Conservation (phyloP, 208 protist species). For the Zelonia costaricensis region DNA sequence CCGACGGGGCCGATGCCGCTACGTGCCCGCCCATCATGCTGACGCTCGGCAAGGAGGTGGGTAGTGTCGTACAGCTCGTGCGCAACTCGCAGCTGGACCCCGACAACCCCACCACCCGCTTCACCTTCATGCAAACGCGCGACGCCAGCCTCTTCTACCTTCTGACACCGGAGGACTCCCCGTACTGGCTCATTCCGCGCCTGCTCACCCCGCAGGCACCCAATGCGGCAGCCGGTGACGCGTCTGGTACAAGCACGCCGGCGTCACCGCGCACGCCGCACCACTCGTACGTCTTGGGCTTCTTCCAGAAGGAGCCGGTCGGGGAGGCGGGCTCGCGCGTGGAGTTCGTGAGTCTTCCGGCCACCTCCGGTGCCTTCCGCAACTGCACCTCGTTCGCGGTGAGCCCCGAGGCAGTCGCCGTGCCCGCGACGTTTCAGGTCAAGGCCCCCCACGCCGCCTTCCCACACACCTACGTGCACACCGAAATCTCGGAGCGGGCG, state of each 20-base stretch:
- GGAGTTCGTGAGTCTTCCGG: constrained; percentile 16
- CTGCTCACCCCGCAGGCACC: constrained; percentile 24
- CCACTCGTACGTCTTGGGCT: constrained; percentile 20
- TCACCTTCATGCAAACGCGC: constrained; percentile 51
- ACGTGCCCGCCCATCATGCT: constrained; percentile 33
- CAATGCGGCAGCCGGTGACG: not conserved
- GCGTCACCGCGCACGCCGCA: not conserved
- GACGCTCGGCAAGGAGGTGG: constrained; percentile 12
- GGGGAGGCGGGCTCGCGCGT: constrained; percentile 5
- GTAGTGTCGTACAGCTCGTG: constrained; percentile 6
- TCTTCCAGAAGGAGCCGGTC: constrained; percentile 10
- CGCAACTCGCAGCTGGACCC: constrained; percentile 36
- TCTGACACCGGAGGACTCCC: constrained; percentile 49
- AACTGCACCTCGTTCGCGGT: constrained; percentile 17
- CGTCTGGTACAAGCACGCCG: not conserved
- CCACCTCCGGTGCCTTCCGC: constrained; percentile 13
- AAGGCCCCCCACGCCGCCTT: constrained; percentile 31
- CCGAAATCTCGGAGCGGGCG: constrained; percentile 16
- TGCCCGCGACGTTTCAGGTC: constrained; percentile 21
- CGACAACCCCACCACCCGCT: constrained; percentile 36
- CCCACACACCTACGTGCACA: constrained; percentile 19
- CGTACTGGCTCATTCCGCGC: constrained; percentile 64
- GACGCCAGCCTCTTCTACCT: constrained; percentile 40
- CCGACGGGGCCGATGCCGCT: not conserved
- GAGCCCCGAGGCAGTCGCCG: not conserved